Evolutionary conservation across 2,329 filamentous ascomycete species (phyloP).

Genomic region (Diaporthe aspalathi): DNA sequence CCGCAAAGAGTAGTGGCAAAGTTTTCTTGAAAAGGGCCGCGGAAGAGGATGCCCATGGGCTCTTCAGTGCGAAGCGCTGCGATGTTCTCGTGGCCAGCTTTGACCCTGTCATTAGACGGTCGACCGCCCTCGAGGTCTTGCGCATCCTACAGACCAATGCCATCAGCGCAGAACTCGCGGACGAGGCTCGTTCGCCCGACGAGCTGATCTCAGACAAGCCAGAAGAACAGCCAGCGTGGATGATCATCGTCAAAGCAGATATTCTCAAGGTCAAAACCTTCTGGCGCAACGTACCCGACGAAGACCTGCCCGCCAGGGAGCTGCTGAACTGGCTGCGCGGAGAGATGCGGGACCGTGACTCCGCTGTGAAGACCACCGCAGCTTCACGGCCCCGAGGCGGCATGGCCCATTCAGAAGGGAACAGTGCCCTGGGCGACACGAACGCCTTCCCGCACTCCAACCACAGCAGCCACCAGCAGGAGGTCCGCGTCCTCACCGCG

Average conservation of each 20-base stretch:
- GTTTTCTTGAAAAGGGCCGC: conserved; percentile 74
- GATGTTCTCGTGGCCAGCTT: conserved; percentile 93
- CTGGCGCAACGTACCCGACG: conserved; percentile 78
- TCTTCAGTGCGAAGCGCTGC: conserved; percentile 76
- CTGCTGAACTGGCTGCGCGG: conserved; percentile 83
- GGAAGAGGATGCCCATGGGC: conserved; percentile 70
- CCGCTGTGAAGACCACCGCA: conserved; percentile 55
- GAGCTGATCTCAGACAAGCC: conserved; percentile 81
- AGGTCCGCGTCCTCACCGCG: conserved; percentile 86
- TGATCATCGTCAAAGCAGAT: conserved; percentile 87
- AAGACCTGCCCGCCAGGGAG: conserved; percentile 78
- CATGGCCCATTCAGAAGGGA: conserved; percentile 11
- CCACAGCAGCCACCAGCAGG: conserved; percentile 62
- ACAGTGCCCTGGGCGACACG: conserved; percentile 25
- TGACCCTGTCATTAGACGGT: conserved; percentile 79
- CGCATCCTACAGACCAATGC: conserved; percentile 84
- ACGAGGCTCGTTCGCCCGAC: conserved; percentile 82
- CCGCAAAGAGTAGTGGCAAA: conserved; percentile 63
- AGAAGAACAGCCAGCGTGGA: conserved; percentile 84
- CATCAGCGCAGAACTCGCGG: conserved; percentile 88
- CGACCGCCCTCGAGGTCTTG: conserved; percentile 80
- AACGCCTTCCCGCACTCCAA: conserved; percentile 44
- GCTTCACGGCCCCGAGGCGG: conserved; percentile 27
- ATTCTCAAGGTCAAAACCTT: conserved; percentile 84
- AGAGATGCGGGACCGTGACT: conserved; percentile 84